Base-by-base conservation (phyloP, 305 asterid species). In the Striga hermonthica region DNA sequence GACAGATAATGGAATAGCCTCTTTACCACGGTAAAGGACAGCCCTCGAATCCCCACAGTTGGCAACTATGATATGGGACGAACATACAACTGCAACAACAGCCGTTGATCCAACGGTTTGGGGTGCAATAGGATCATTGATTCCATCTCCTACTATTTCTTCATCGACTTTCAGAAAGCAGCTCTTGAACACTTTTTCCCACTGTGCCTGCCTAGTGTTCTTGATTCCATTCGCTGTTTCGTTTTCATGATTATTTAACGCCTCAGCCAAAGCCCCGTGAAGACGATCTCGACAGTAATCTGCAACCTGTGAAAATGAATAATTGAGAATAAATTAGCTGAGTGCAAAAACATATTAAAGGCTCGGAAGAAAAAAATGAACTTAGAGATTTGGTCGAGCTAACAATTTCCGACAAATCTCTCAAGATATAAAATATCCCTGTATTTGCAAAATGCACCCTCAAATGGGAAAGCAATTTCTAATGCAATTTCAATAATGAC, bases 1-100 rank as follows among this genome's bases (percentile, higher is more conserved):
- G 39, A 78, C 56, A 0, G 98, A 92, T 66, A 92, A 77, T 0
- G 95, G 72, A 50, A 89, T 66, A 6, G 93, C 96, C 76, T 92
- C 97, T 84, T 83, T 92, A 64, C 97, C 97, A 31, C 98, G 97
- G 63, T 80, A 89, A 66, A 91, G 95, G 40, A 91, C 98, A 63
- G 96, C 98, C 80, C 98, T 79, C 1, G 98, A 91, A 78, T 89
- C 97, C 72, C 98, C 98, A 37, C 95, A 91, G 58, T 91, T 91
- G 68, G 90, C 85, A 59, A 91, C 97, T 63, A 91, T 67, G 49
- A 91, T 85, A 75, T 91, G 97, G 68, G 98, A 91, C 9, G 97
- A 89, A 56, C 83, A 83, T 22, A 91, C 50, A 53, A 89, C 83
- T 1, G 91, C 95, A 76, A 89, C 96, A 57, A 89, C 93, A 7